Evolutionary conservation across 2,329 filamentous ascomycete species (phyloP).

Genomic region (Fusarium foetens): DNA sequence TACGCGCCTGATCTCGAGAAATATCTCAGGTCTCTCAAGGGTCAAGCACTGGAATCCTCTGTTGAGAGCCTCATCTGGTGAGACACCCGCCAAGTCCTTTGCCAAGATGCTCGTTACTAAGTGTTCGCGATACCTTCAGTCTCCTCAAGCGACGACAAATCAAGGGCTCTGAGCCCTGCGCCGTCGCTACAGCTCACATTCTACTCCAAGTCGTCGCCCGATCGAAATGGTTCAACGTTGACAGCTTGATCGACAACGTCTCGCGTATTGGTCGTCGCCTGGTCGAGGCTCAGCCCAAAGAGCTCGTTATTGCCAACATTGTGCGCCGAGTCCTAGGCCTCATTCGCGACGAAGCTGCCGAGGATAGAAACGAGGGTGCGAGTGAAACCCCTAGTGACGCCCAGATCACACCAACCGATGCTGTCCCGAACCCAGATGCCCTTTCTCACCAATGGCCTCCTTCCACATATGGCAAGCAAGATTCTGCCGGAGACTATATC

Average conservation of each 20-base stretch:
- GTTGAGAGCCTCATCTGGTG: slow-evolving; percentile 87
- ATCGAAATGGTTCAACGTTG: slow-evolving; percentile 80
- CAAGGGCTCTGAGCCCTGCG: slow-evolving; percentile 85
- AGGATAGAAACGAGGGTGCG: slow-evolving; percentile 73
- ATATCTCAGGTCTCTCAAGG: slow-evolving; percentile 82
- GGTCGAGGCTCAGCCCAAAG: slow-evolving; percentile 84
- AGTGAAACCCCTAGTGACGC: slow-evolving; percentile 69
- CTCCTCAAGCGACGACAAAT: slow-evolving; percentile 93
- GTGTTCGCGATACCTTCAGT: slow-evolving; percentile 54
- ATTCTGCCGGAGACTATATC: slow-evolving; percentile 47
- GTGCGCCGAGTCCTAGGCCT: slow-evolving; percentile 89
- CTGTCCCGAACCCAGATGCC: slow-evolving; percentile 47
- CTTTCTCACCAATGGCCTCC: slow-evolving; percentile 44
- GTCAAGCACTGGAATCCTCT: slow-evolving; percentile 79
- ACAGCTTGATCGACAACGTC: slow-evolving; percentile 82
- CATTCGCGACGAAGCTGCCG: slow-evolving; percentile 89
- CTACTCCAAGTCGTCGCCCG: slow-evolving; percentile 87
- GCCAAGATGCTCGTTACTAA: slow-evolving; percentile 14
- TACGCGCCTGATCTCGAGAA: slow-evolving; percentile 78
- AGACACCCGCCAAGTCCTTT: slow-evolving; percentile 43
- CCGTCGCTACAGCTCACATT: slow-evolving; percentile 89
- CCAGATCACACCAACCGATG: slow-evolving; percentile 53
- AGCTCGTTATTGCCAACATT: slow-evolving; percentile 94
- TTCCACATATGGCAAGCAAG: slow-evolving; percentile 50
- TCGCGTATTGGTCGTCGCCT: slow-evolving; percentile 81